phyloP scores from a whole-genome alignment of 2,329 filamentous ascomycete genomes.

The Epichloe gansuensis region DNA sequence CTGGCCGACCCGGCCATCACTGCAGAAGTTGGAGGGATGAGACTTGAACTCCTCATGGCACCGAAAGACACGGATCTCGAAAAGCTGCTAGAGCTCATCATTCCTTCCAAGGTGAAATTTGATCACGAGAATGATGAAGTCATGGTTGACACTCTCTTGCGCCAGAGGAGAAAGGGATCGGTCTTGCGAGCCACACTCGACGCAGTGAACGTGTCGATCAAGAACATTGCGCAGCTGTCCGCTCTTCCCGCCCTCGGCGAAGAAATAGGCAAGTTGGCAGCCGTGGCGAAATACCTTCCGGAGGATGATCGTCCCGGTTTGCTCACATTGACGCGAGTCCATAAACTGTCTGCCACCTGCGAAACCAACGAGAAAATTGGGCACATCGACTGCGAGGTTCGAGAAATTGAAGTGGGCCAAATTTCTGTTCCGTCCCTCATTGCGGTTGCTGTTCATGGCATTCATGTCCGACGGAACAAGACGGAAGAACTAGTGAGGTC shows the following conservation, averaged over 20 bases:
- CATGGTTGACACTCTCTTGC: slow-evolving; percentile 78
- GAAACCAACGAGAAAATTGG: slow-evolving; percentile 62
- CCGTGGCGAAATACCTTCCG: slow-evolving; percentile 85
- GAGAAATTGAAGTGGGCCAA: slow-evolving; percentile 60
- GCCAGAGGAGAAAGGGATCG: slow-evolving; percentile 76
- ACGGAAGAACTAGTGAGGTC: slow-evolving; percentile 61
- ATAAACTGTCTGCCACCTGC: slow-evolving; percentile 47
- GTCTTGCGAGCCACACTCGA: slow-evolving; percentile 62
- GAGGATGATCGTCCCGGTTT: slow-evolving; percentile 90
- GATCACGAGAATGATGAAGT: slow-evolving; percentile 82
- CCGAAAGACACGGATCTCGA: slow-evolving; percentile 75
- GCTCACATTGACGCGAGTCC: slow-evolving; percentile 58
- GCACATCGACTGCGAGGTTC: slow-evolving; percentile 41
- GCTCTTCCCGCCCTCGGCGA: slow-evolving; percentile 60
- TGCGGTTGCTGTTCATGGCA: slow-evolving; percentile 57
- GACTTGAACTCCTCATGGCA: slow-evolving; percentile 57
- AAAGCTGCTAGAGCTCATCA: slow-evolving; percentile 72
- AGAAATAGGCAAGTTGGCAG: slow-evolving; percentile 72
- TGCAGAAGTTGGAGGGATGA: slow-evolving; percentile 51
- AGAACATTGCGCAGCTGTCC: slow-evolving; percentile 51
- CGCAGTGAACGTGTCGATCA: slow-evolving; percentile 48
- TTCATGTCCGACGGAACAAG: slow-evolving; percentile 52
- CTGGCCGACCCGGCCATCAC: slow-evolving; percentile 47
- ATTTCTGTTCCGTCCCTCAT: slow-evolving; percentile 76
- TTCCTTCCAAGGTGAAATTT: slow-evolving; percentile 83